Evolutionary conservation across 139 green algal species (phyloP).

Genomic region (Picochlorum sp.): DNA sequence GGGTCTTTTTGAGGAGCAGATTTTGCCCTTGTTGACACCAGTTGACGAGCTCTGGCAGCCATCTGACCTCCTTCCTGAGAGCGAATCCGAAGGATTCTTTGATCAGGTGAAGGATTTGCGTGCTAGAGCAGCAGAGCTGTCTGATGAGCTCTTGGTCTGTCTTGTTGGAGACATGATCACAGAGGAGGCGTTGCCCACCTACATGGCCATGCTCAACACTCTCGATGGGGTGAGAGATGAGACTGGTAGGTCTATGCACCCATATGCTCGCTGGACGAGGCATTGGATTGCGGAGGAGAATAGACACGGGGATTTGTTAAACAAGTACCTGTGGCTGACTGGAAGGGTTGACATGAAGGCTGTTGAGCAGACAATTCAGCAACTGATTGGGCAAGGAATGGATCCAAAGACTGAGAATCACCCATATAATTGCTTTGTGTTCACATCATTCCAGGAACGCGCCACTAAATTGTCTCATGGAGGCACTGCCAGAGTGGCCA

Average conservation of each 20-base stretch:
- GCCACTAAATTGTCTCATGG: constrained; percentile 95
- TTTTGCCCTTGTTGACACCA: constrained; percentile 22
- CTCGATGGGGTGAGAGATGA: constrained; percentile 92
- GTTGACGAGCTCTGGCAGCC: constrained; percentile 89
- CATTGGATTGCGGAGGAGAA: constrained; percentile 98
- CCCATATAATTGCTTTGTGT: constrained; percentile 13
- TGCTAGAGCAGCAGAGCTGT: constrained; percentile 62
- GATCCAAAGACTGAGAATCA: constrained; percentile 21
- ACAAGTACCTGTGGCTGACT: constrained; percentile 77
- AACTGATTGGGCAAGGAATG: constrained; percentile 12
- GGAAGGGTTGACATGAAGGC: constrained; percentile 45
- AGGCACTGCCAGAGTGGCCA: constrained; percentile 82
- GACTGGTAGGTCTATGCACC: constrained; percentile 33
- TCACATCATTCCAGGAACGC: constrained; percentile 79
- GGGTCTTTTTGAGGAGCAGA: constrained; percentile 12
- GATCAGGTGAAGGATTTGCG: constrained; percentile 83
- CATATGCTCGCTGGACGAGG: constrained; percentile 79
- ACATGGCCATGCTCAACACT: constrained; percentile 99
- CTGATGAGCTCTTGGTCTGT: constrained; percentile 91
- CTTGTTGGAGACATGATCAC: constrained; percentile 74
- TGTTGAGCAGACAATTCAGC: constrained; percentile 85
- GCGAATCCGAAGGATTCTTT: constrained; percentile 69
- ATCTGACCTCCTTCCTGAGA: constrained; percentile 82
- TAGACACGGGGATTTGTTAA: constrained; percentile 95
- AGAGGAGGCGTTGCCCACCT: constrained; percentile 99